Base-by-base conservation (phyloP, 2,329 filamentous ascomycete species). In the Aspergillus pseudonomiae region DNA sequence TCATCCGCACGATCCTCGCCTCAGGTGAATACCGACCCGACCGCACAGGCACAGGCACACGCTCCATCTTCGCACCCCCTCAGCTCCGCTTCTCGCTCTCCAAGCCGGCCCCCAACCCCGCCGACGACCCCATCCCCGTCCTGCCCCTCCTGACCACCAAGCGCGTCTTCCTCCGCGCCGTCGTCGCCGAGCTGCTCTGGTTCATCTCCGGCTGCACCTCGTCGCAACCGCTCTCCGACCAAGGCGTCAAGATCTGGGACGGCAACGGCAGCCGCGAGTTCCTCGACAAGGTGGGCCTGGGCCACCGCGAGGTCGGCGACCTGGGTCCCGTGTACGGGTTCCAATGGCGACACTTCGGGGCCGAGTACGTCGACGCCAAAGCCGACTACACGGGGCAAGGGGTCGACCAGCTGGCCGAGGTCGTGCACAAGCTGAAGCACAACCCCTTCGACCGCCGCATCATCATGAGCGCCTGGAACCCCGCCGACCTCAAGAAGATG, bases 271-370 rank as follows among this genome's bases (percentile, higher is more conserved):
- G 90, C 54, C 91, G 95, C 71, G 91, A 89, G 73, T 98, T 91
- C 77, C 91, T 99, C 43, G 94, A 99, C 81, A 89, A 84, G 66
- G 86, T 95, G 1, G 94, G 94, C 0, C 86, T 98, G 7, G 83
- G 84, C 0, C 89, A 97, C 75, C 92, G 94, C 64, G 92, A 88
- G 59, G 91, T 89, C 24, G 95, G 95, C 68, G 95, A 99, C 74
- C 84, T 99, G 0, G 95, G 95, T 0, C 95, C 95, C 34, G 94
- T 98, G 0, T 99, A 99, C 76, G 95, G 95, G 1, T 99, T 99
- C 81, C 95, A 99, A 80, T 99, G 95, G 95, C 91, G 95, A 3
- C 94, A 98, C 79, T 99, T 99, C 73, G 95, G 95, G 57, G 95
- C 95, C 5, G 88, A 93, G 65, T 99, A 99, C 77, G 82, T 89